A percentile compares a stretch with the other conserved stretches of the same genome.
Evolutionary conservation across 2,329 filamentous ascomycete species (phyloP).

Genomic region (Paecilomyces formosus): DNA sequence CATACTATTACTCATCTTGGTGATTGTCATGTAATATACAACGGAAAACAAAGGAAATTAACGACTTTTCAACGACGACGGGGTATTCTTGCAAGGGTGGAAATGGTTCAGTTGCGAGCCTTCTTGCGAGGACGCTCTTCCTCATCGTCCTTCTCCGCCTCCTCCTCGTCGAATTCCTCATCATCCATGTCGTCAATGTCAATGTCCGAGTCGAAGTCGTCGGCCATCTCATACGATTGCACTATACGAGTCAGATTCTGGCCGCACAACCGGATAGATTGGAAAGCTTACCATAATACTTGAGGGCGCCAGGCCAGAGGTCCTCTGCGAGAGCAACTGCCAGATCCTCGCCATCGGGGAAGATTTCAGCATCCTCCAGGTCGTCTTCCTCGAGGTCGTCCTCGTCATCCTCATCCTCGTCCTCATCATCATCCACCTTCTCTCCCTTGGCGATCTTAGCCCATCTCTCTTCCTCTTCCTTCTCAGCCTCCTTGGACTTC

Average conservation of each 20-base stretch:
- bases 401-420: conserved; percentile 39
- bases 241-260: conserved; percentile 42
- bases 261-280: not conserved
- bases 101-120: conserved; percentile 8
- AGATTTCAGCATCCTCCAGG: conserved; percentile 70
- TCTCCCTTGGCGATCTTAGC: conserved; percentile 44
- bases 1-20: conserved; percentile 74
- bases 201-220: conserved; percentile 49
- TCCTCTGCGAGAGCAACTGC: conserved; percentile 78
- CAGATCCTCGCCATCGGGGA: conserved; percentile 77
- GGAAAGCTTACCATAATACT: conserved; percentile 72
- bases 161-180: conserved; percentile 49
- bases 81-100: not conserved
- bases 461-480: conserved; percentile 55
- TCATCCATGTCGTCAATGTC: conserved; percentile 57
- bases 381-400: conserved; percentile 57
- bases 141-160: conserved; percentile 38
- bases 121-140: conserved; percentile 19
- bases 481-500: conserved; percentile 57
- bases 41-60: conserved; percentile 7
- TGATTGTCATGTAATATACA: conserved; percentile 54
- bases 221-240: conserved; percentile 63
- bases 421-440: conserved; percentile 39
- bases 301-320: conserved; percentile 78
- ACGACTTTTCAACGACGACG: conserved; percentile 2